Evolutionary conservation across 768 basidiomycete species (phyloP).

Genomic region (Kwoniella pini): DNA sequence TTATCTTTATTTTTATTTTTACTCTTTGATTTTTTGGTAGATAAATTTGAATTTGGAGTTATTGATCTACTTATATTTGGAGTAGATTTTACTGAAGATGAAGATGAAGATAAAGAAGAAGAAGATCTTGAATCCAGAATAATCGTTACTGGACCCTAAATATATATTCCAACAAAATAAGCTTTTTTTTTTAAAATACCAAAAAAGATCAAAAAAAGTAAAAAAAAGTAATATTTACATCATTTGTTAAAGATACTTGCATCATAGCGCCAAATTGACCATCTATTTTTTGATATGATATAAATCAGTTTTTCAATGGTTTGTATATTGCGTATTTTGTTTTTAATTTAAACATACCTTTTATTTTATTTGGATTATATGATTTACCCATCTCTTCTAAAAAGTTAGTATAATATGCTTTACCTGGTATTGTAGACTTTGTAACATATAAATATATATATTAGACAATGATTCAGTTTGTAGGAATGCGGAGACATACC

Average conservation of each 20-base stretch:
- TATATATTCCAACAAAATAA: not conserved
- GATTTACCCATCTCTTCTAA: slow-evolving; percentile 65
- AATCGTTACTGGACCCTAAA: slow-evolving; percentile 50
- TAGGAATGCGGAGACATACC: slow-evolving; percentile 59
- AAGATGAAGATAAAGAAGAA: slow-evolving; percentile 21
- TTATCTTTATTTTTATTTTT: too few species aligned
- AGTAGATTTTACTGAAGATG: not conserved
- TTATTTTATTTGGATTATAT: slow-evolving; percentile 74
- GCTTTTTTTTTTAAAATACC: too few species aligned
- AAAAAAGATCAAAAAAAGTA: not conserved
- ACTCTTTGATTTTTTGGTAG: too few species aligned
- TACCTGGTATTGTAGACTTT: slow-evolving; percentile 69
- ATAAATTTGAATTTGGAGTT: too few species aligned
- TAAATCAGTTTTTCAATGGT: too few species aligned
- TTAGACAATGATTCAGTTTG: not conserved
- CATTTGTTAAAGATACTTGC: slow-evolving; percentile 82
- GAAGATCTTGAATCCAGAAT: slow-evolving; percentile 13
- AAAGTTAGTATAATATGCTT: slow-evolving; percentile 70
- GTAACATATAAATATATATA: not conserved
- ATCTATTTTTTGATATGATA: too few species aligned
- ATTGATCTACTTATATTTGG: slow-evolving; percentile 1
- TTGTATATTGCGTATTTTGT: too few species aligned
- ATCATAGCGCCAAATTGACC: slow-evolving; percentile 97
- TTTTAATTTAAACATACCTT: slow-evolving; percentile 64
- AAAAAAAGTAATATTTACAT: slow-evolving; percentile 59